A percentile compares a stretch with the other conserved stretches of the same genome.
Conservation (phyloP, 148 eudicot genomes). For the Tetragonia tetragonoides region DNA sequence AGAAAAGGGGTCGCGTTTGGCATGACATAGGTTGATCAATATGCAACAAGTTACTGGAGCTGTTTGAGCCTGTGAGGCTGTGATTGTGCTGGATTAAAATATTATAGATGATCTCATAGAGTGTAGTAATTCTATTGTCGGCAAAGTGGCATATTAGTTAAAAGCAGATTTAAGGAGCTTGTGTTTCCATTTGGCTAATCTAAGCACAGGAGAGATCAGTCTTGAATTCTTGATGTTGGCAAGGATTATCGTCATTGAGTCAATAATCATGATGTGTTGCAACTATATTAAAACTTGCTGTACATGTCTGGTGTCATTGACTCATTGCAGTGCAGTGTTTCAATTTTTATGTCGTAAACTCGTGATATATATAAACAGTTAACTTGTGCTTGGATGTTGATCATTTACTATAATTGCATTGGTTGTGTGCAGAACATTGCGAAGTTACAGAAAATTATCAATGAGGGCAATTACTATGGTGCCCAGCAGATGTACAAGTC, state of each 20-base stretch:
- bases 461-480: slow-evolving; percentile 74
- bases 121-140: background rate
- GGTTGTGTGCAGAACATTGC: slow-evolving; percentile 53
- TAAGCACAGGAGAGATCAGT: background rate
- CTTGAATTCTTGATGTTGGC: background rate
- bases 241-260: background rate
- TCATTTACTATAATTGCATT: background rate
- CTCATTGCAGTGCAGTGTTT: background rate
- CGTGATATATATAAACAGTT: background rate
- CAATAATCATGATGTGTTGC: background rate
- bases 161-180: background rate
- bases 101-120: background rate
- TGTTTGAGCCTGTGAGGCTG: background rate
- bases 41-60: background rate
- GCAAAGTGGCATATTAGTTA: background rate
- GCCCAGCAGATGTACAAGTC: slow-evolving; percentile 99
- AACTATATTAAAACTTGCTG: background rate
- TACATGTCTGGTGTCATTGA: background rate
- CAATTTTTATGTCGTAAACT: background rate
- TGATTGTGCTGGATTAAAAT: too few relatives aligned
- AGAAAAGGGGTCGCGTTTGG: background rate
- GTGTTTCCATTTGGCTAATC: background rate
- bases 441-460: slow-evolving; percentile 60
- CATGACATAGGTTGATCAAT: background rate
- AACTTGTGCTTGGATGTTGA: background rate